These are phyloP conservation scores for Epichloe sibirici DNA, from an alignment of 2,329 filamentous ascomycete genomes.

Conservation along the genomic window DNA sequence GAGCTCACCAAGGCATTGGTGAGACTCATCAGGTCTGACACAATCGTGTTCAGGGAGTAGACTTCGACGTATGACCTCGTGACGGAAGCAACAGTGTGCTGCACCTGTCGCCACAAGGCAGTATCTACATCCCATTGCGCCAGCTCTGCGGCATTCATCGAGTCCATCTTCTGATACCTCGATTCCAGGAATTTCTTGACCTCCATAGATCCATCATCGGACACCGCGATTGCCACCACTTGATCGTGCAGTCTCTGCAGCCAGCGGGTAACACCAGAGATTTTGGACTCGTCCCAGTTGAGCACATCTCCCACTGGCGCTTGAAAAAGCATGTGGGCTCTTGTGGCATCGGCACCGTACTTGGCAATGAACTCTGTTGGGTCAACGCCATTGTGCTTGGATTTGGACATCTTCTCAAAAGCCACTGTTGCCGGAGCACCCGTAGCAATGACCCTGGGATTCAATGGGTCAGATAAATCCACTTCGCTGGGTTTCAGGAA, in stretches of 20 bases:
- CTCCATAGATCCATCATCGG: constrained; percentile 8
- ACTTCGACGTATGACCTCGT: constrained; percentile 57
- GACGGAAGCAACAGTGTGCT: constrained; percentile 54
- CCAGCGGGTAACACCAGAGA: constrained; percentile 73
- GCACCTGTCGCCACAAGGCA: constrained; percentile 51
- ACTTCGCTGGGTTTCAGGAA: constrained; percentile 71
- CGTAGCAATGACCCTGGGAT: constrained; percentile 50
- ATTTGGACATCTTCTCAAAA: constrained; percentile 93
- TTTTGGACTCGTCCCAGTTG: constrained; percentile 79
- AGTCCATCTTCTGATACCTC: constrained; percentile 16
- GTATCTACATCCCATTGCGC: constrained; percentile 33
- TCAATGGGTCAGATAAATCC: constrained; percentile 42
- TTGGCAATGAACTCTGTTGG: constrained; percentile 58
- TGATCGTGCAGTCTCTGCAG: constrained; percentile 54
- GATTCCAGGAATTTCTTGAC: constrained; percentile 26
- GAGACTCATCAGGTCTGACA: constrained; percentile 72
- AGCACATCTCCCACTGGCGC: constrained; percentile 74
- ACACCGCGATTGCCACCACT: constrained; percentile 21
- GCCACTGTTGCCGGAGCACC: constrained; percentile 47
- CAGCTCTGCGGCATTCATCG: constrained; percentile 20
- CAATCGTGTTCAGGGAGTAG: constrained; percentile 68
- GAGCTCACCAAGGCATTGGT: constrained; percentile 54
- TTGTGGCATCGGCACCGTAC: constrained; percentile 72
- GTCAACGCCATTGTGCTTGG: constrained; percentile 84
- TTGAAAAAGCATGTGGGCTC: constrained; percentile 81